A percentile compares a stretch with the other conserved stretches of the same genome.
Evolutionary conservation across 495 filamentous ascomycete genomes (phyloP).

Genomic region (Hypoxylon subgilvum): DNA sequence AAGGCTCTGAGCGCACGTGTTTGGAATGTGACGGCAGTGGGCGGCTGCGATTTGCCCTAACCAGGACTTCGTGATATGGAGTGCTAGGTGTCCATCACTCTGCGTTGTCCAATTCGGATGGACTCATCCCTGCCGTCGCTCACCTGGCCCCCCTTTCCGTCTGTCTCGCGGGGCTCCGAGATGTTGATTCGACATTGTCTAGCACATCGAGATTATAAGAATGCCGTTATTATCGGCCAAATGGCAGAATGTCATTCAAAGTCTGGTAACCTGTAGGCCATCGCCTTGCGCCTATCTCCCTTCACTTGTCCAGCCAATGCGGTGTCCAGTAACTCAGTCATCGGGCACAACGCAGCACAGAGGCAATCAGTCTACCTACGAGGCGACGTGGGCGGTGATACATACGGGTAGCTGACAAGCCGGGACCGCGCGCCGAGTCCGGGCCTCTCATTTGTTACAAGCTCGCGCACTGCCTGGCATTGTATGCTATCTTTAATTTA

Average conservation of each 20-base stretch:
- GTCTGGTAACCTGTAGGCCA: conserved; percentile 12
- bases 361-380: conserved; percentile 18
- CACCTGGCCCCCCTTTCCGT: conserved; percentile 35
- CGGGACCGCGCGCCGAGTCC: conserved; percentile 5
- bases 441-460: conserved; percentile 20
- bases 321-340: conserved; percentile 8
- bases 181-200: conserved; percentile 39
- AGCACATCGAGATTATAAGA: conserved; percentile 37
- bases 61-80: conserved; percentile 20
- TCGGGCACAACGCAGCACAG: conserved; percentile 20
- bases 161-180: conserved; percentile 25
- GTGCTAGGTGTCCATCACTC: conserved; percentile 25
- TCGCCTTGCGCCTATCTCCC: conserved; percentile 15
- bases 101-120: conserved; percentile 34
- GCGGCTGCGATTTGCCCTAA: conserved; percentile 22
- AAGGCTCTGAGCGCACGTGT: conserved; percentile 23
- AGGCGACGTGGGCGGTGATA: conserved; percentile 21
- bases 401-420: conserved; percentile 24
- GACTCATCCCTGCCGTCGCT: conserved; percentile 24
- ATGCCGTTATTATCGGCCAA: conserved; percentile 34
- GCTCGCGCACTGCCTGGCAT: conserved; percentile 26
- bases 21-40: conserved; percentile 27
- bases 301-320: conserved; percentile 19
- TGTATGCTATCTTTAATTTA: conserved; percentile 19
- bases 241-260: conserved; percentile 23